Base-by-base conservation (phyloP, 805 yeast genomes). In the Kodamaea kakaduensis region DNA sequence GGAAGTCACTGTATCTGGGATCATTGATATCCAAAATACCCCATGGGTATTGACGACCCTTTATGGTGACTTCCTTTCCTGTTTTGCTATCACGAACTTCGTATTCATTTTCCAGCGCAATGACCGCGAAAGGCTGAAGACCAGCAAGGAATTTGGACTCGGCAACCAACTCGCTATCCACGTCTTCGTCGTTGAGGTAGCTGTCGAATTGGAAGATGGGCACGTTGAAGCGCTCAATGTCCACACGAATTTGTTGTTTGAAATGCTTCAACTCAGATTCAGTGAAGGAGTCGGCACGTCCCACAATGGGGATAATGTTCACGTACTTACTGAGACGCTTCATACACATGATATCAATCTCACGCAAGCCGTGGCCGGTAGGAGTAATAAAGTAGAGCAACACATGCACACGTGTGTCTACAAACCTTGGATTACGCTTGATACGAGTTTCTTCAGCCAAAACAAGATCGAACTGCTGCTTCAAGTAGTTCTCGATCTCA, bases 371-470 rank as follows among this genome's bases (percentile, higher is more conserved):
- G 54, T 84, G 93, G 12, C 94, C 94, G 3, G 79, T 75, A 22
- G 90, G 82, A 37, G 80, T 77, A 36, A 88, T 75, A 51, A 88
- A 81, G 63, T 86, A 88, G 33, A 88, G 59, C 46, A 89, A 77
- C 18, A 77, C 78, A 52, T 84, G 93, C 26, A 84, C 85, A 48
- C 93, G 69, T 12, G 88, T 71, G 61, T 84, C 90, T 47, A 74
- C 80, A 52, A 82, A 79, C 44, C 85, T 69, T 17, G 95, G 95
- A 54, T 86, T 85, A 71, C 97, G 80, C 58, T 75, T 74, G 44
- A 88, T 85, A 44, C 90, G 71, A 1, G 93, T 84, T 57, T 88
- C 96, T 56, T 88, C 96, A 2, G 85, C 86, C 31, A 88, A 69
- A 0, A 84, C 87, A 38, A 72, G 64, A 54, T 82, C 89, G 52